A percentile compares a stretch with the other conserved stretches of the same genome.
Conservation (phyloP, 177 flowering plant genomes). For the Vitis hybrid region DNA sequence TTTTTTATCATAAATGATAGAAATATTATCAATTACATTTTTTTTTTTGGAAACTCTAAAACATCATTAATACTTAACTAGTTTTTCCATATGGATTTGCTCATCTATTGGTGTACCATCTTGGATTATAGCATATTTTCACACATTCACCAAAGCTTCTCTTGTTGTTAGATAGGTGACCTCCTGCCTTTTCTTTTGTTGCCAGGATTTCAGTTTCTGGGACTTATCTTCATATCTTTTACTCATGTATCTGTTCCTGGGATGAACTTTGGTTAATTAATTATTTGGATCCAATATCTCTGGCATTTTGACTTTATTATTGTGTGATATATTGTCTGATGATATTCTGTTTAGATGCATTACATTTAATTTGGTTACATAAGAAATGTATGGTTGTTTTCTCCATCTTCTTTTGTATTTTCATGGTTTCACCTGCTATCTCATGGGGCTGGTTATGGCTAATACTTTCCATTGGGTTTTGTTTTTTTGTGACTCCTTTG, state of each 20-base stretch:
- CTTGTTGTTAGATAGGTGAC: background rate
- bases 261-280: background rate
- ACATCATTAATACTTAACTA: background rate
- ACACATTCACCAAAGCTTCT: background rate
- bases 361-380: background rate
- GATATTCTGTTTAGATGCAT: background rate
- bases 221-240: background rate
- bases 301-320: background rate
- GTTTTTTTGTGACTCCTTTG: constrained; percentile 4
- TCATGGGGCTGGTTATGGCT: background rate
- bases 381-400: background rate
- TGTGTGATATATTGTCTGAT: background rate
- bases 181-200: background rate
- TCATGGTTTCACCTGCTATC: background rate
- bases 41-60: no score
- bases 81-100: background rate
- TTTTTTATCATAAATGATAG: no score
- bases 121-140: background rate
- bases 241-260: background rate
- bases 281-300: background rate
- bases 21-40: no score
- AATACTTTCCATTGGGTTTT: background rate
- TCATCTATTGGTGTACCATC: background rate
- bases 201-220: background rate
- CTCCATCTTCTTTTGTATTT: background rate